Conservation (phyloP, 306 rosid genomes). For the Glycine soja region DNA sequence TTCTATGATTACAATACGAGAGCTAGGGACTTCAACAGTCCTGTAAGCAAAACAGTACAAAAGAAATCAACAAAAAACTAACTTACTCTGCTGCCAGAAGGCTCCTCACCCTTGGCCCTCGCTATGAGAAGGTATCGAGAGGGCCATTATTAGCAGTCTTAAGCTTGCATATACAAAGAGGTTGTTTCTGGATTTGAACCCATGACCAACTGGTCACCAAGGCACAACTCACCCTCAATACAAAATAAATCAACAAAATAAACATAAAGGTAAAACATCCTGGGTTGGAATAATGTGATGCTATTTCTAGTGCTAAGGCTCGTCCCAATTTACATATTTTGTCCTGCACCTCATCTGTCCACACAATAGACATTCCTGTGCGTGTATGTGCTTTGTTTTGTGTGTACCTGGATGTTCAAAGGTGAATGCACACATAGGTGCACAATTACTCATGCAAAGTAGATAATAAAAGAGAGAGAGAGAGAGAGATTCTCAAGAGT, state of each 20-base stretch:
- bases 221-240: not conserved
- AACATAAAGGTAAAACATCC: constrained; percentile 24
- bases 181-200: no score
- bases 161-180: no score
- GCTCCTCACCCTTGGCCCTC: no score
- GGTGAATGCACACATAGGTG: not conserved
- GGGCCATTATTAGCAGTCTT: no score
- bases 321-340: constrained; percentile 25
- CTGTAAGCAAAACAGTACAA: constrained; percentile 59
- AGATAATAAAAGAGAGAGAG: not conserved
- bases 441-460: not conserved
- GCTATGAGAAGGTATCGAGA: no score
- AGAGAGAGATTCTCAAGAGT: not conserved
- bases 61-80: constrained; percentile 20
- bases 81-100: no score
- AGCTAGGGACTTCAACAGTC: constrained; percentile 87
- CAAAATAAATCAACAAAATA: constrained; percentile 36
- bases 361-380: constrained; percentile 35
- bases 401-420: constrained; percentile 9
- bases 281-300: constrained; percentile 29
- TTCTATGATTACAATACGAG: constrained; percentile 85
- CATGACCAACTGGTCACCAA: no score
- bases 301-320: constrained; percentile 7
- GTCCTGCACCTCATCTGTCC: constrained; percentile 21
- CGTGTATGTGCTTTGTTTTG: constrained; percentile 22